Evolutionary conservation across 257 asterid genomes (phyloP).

Genomic region (Forsythia suspensa): DNA sequence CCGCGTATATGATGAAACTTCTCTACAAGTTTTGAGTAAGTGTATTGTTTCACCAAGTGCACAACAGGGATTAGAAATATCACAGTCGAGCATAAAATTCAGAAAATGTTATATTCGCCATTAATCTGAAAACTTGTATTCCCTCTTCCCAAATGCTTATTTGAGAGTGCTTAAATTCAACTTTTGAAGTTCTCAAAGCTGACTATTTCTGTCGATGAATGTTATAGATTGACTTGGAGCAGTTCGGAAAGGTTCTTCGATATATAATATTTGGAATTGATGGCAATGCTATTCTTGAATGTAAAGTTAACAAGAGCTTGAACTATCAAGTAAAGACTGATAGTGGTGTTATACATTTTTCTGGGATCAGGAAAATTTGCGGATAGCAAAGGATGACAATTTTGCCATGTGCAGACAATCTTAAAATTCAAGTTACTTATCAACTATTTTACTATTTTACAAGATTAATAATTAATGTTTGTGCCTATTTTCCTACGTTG

Average conservation of each 20-base stretch:
- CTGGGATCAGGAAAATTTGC: slow-evolving; percentile 67
- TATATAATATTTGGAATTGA: slow-evolving; percentile 66
- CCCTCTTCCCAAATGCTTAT: no score
- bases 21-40: no score
- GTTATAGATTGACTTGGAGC: slow-evolving; percentile 64
- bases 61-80: no score
- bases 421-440: slow-evolving; percentile 64
- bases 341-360: not conserved
- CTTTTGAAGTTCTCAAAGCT: slow-evolving; percentile 44
- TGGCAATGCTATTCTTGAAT: slow-evolving; percentile 73
- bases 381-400: slow-evolving; percentile 84
- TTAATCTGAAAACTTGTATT: no score
- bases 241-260: slow-evolving; percentile 64
- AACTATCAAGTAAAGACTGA: no score
- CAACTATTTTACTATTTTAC: not conserved
- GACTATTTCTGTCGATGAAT: not conserved
- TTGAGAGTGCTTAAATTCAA: slow-evolving; percentile 57
- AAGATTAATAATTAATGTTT: no score
- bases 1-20: slow-evolving; percentile 63
- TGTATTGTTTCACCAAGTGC: no score
- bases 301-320: not conserved
- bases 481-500: no score
- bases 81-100: no score
- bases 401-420: slow-evolving; percentile 88
- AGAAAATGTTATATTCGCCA: no score